Evolutionary conservation across 345 rosid genomes (phyloP), one percentile per base, ranked within the genome.

Genomic region (Excoecaria agallocha): DNA sequence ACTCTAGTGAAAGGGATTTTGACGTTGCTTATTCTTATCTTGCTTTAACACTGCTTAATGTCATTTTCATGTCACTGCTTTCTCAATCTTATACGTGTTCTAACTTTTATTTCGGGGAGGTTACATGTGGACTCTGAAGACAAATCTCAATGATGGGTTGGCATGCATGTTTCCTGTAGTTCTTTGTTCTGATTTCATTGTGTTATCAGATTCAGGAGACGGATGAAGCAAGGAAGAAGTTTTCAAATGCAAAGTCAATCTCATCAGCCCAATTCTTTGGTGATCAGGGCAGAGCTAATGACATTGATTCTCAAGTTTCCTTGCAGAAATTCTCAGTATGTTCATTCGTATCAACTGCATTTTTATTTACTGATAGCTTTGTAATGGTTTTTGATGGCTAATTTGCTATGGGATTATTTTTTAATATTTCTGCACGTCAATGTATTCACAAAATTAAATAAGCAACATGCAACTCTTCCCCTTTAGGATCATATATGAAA

Each of bases 171-270:
- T 52, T 50, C 37, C 52, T 13, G 13, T 13, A 22, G 11, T 54
- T 39, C 12, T 12, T 60, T 67, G 20, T 45, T 55, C 55, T 69
- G 10, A 25, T 52, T 13, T 81, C n/a, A 41, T 81, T 1, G 55
- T 70, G 51, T 66, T 75, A 68, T 79, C 85, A 96, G 97, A 83
- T 89, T 77, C 87, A 90, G 77, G 99, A 96, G 83, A 81, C 90
- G n/a, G 98, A 96, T 84, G 98, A 96, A 82, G 99, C 99, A 52
- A 87, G 97, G 84, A 93, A 87, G 87, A 96, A 93, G 86, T 96
- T 91, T 83, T 81, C 97, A 46, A 93, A 90, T 76, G 99, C 99
- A 24, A 96, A 96, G 74, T 89, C 99, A 8, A 96, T 96, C 72
- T 96, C 99, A 60, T 96, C 99, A 12, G 87, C 97, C n/a, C 99